phyloP scores from a whole-genome alignment of 2,329 filamentous ascomycete genomes.

The Colletotrichum musae region DNA sequence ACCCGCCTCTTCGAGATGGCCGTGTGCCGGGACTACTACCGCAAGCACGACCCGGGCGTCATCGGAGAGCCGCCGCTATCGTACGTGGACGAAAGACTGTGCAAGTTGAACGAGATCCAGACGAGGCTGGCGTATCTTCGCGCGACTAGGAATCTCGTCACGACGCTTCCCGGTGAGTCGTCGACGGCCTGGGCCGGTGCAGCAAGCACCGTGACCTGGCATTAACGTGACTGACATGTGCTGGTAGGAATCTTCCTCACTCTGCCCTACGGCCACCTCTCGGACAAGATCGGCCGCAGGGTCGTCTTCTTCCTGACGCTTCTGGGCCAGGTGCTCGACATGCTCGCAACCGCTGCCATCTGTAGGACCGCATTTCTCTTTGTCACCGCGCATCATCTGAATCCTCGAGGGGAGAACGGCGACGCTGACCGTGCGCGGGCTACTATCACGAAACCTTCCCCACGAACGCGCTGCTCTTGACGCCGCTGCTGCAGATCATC shows the following conservation, averaged over 20 bases:
- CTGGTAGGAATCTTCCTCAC: conserved; percentile 14
- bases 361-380: not conserved
- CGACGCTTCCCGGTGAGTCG: conserved; percentile 9
- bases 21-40: conserved; percentile 19
- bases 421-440: not conserved
- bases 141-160: not conserved
- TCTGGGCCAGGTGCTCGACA: not conserved
- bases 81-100: conserved; percentile 12
- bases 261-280: conserved; percentile 8
- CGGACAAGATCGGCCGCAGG: not conserved
- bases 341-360: not conserved
- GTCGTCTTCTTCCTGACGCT: not conserved
- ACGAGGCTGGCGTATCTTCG: conserved; percentile 19
- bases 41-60: conserved; percentile 8
- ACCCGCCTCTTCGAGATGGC: conserved; percentile 9
- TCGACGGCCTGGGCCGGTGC: too few species aligned
- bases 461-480: conserved; percentile 1
- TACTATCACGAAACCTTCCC: not conserved
- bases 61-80: conserved; percentile 9
- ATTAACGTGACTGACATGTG: not conserved
- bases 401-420: not conserved
- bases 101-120: conserved; percentile 12
- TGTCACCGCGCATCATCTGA: not conserved
- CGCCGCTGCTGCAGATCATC: conserved; percentile 6
- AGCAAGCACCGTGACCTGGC: too few species aligned